Evolutionary conservation across 108 stramenopile genomes (phyloP).

Genomic region (Cyclotella atomus): DNA sequence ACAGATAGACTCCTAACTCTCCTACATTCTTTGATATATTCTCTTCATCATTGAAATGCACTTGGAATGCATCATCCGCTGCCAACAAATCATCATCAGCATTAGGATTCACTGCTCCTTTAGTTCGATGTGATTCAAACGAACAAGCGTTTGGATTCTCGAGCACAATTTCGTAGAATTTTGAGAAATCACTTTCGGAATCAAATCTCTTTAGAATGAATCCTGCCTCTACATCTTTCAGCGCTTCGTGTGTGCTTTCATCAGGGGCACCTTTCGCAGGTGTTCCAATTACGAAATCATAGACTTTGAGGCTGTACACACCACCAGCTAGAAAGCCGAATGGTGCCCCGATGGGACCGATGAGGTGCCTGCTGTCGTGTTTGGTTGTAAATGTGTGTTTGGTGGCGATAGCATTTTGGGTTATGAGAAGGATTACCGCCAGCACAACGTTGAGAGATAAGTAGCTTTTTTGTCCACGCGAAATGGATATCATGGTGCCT

Average conservation of each 20-base stretch:
- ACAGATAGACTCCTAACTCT: constrained; percentile 65
- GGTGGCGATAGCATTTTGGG: constrained; percentile 19
- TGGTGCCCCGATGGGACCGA: constrained; percentile 82
- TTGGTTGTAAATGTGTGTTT: constrained; percentile 65
- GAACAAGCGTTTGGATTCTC: constrained; percentile 59
- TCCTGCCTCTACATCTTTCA: constrained; percentile 59
- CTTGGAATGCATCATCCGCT: constrained; percentile 47
- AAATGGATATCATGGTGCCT: no score
- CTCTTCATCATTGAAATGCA: constrained; percentile 43
- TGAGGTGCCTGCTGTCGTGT: constrained; percentile 60
- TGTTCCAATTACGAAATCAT: constrained; percentile 59
- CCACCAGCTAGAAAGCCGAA: constrained; percentile 93
- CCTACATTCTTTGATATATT: constrained; percentile 36
- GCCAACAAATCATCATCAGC: constrained; percentile 53
- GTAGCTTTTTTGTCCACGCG: no score
- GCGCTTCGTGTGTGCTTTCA: constrained; percentile 21
- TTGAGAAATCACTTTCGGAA: constrained; percentile 67
- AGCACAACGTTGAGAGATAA: no score
- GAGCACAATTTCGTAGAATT: constrained; percentile 55
- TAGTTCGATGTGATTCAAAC: constrained; percentile 51
- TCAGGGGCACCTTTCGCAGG: constrained; percentile 16
- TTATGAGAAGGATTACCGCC: no score
- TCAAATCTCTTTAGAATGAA: constrained; percentile 78
- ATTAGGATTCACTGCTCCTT: constrained; percentile 35
- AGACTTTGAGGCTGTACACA: constrained; percentile 75